Percentiles rank a stretch among this genome's conserved stretches.
phyloP scores from a whole-genome alignment of 306 rosid species.

The Glycine soja region DNA sequence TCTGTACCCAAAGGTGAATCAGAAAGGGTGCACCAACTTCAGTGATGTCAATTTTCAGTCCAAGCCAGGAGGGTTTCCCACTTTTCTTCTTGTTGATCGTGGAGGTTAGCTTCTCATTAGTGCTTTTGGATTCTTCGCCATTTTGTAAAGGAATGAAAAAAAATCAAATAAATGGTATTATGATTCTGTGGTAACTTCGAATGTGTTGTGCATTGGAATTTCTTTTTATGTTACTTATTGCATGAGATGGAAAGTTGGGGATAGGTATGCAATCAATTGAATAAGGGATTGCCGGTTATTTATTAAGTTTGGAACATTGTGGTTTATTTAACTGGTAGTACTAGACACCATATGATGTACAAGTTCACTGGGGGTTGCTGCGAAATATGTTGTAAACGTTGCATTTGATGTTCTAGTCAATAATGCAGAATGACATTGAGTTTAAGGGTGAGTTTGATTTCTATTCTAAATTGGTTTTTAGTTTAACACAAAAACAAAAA shows the following conservation, averaged over 20 bases:
- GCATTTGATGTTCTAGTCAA: slow-evolving; percentile 11
- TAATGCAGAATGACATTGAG: slow-evolving; percentile 1
- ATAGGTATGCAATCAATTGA: background rate
- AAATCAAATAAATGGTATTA: background rate
- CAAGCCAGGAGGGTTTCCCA: slow-evolving; percentile 77
- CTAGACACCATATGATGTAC: background rate
- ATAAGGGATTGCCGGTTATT: background rate
- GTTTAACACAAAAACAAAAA: background rate
- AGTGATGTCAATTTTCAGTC: slow-evolving; percentile 66
- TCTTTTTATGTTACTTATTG: slow-evolving; percentile 4
- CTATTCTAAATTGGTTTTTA: background rate
- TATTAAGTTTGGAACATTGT: slow-evolving; percentile 19
- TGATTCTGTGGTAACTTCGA: no score
- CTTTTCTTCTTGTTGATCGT: slow-evolving; percentile 87
- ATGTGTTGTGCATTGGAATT: background rate
- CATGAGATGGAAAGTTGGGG: slow-evolving; percentile 9
- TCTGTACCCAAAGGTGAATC: slow-evolving; percentile 76
- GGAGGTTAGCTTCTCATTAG: slow-evolving; percentile 66
- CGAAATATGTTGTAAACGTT: slow-evolving; percentile 20
- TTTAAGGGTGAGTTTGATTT: slow-evolving; percentile 10
- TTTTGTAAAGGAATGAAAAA: background rate
- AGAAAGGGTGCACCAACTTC: slow-evolving; percentile 74
- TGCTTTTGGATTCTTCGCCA: slow-evolving; percentile 7
- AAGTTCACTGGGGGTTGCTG: slow-evolving; percentile 21
- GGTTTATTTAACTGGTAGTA: background rate